These are phyloP conservation scores for Raphanus sativus DNA, from an alignment of 345 rosid genomes.

Conservation along the genomic window DNA sequence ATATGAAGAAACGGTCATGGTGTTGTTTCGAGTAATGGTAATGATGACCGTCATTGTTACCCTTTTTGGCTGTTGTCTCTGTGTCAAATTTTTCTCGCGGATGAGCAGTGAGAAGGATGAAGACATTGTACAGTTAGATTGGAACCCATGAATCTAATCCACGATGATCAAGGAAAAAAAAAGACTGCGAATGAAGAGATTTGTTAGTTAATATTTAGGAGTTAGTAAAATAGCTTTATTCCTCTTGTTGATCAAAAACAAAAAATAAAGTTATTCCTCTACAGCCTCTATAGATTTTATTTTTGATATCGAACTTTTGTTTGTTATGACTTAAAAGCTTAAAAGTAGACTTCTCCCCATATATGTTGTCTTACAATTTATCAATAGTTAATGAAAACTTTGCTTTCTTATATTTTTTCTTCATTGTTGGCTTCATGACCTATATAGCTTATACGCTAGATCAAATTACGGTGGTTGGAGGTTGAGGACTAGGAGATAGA, in stretches of 20 bases:
- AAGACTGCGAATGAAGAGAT: background rate
- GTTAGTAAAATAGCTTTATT: background rate
- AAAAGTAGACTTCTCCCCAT: background rate
- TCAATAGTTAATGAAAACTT: background rate
- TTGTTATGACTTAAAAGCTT: background rate
- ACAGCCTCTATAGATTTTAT: background rate
- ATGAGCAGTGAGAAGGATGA: background rate
- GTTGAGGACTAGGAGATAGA: too few relatives aligned
- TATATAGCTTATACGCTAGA: too few relatives aligned
- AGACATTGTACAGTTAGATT: background rate
- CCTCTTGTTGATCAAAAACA: background rate
- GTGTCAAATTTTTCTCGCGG: background rate
- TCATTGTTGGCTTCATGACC: too few relatives aligned
- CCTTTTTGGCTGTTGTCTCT: background rate
- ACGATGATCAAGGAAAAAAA: background rate
- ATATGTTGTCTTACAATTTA: background rate
- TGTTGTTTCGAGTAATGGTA: background rate
- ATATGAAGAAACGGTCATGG: background rate
- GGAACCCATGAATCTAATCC: background rate
- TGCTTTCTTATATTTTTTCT: background rate
- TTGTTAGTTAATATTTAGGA: background rate
- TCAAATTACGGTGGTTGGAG: too few relatives aligned
- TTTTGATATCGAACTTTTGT: background rate
- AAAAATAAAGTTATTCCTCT: background rate
- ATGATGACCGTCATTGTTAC: background rate